phyloP scores from a whole-genome alignment of 805 yeast species.

The Pichia occidentalis region DNA sequence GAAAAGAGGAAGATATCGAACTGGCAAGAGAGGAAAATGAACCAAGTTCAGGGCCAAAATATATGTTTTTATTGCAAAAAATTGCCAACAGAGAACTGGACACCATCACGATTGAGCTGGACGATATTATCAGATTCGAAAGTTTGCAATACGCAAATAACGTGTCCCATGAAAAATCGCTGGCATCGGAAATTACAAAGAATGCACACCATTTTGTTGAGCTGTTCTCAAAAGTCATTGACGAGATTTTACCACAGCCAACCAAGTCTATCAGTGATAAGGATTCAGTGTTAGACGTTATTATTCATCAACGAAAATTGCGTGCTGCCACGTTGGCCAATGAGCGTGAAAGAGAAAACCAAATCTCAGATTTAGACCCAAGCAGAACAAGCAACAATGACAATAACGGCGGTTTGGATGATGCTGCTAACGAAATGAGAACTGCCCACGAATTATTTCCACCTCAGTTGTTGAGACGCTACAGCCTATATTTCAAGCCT shows the following conservation, averaged over 20 bases:
- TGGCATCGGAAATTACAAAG: slow-evolving; percentile 54
- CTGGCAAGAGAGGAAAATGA: slow-evolving; percentile 23
- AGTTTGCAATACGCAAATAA: slow-evolving; percentile 24
- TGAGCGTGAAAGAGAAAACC: slow-evolving; percentile 59
- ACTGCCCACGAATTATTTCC: slow-evolving; percentile 59
- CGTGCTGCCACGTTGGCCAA: slow-evolving; percentile 69
- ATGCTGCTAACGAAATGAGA: slow-evolving; percentile 17
- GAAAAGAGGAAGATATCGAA: slow-evolving; percentile 27
- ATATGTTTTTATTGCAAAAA: slow-evolving; percentile 64
- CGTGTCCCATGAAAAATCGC: slow-evolving; percentile 11
- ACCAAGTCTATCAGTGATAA: slow-evolving; percentile 69
- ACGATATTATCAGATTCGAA: slow-evolving; percentile 74
- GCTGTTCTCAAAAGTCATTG: slow-evolving; percentile 67
- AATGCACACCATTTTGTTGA: slow-evolving; percentile 80
- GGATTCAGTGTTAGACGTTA: slow-evolving; percentile 90
- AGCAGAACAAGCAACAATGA: slow-evolving; percentile 12
- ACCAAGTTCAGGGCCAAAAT: slow-evolving; percentile 51
- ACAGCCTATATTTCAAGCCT: slow-evolving; percentile 82
- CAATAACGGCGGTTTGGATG: slow-evolving; percentile 14
- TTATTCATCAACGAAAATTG: slow-evolving; percentile 80
- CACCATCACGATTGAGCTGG: slow-evolving; percentile 68
- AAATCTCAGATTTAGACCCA: slow-evolving; percentile 33
- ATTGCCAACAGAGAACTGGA: slow-evolving; percentile 78
- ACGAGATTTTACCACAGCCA: slow-evolving; percentile 82
- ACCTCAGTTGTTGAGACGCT: slow-evolving; percentile 78